Evolutionary conservation across 2,329 filamentous ascomycete genomes (phyloP), one percentile per base, ranked within the genome.

Genomic region (Pseudogymnoascus sp.): DNA sequence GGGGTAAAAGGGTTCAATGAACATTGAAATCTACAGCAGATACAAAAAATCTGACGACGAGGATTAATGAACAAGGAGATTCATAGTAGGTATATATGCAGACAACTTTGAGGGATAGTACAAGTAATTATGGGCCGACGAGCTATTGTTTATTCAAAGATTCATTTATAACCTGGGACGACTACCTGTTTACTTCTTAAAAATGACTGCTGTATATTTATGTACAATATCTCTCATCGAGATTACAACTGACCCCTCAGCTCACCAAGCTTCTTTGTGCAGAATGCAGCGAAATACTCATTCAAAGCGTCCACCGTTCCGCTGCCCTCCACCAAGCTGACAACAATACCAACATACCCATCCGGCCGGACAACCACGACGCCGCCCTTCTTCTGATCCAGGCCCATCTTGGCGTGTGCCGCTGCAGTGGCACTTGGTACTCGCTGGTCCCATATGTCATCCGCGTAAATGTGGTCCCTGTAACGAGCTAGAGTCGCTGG

Each of bases 321-420:
- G 64, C 77, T 84, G 0, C 92, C 93, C 74, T 93, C 88, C 1
- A 84, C 86, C 21, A 97, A 77, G 69, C 81, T 81, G 10, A 89
- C 83, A 3, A 92, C 89, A 66, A 90, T 82, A 21, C 89, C 90
- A 29, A 96, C 88, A 74, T 96, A 95, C 6, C 91, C 91, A 74
- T 96, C 92, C 0, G 93, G 92, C 51, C 92, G 79, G 6, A 96
- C 90, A 8, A 96, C 88, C 1, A 96, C 87, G 1, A 96, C 83
- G 64, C 88, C 91, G 10, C 91, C 91, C 66, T 79, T 82, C 66
- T 89, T 85, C 71, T 88, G 79, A 67, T 88, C 83, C 26, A 96
- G 74, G 0, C 93, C 93, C 81, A 96, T 88, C 81, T 96, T 96
- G 45, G 87, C 86, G 75, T 97, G 93, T 4, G 91, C 91, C 2